Evolutionary conservation across 1,139 yeast genomes (phyloP).

Genomic region (Pichia sp.): DNA sequence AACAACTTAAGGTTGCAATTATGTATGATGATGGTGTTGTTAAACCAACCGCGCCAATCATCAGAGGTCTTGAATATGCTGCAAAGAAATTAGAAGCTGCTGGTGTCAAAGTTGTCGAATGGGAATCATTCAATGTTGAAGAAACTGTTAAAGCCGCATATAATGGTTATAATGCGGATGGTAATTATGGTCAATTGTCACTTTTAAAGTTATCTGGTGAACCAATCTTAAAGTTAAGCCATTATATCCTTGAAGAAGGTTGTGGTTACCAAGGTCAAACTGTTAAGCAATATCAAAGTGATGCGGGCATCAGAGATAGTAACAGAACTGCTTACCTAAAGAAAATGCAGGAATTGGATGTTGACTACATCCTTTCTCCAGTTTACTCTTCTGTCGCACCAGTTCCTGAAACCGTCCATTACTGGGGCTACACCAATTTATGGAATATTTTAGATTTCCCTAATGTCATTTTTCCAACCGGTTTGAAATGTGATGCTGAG

Average conservation of each 20-base stretch:
- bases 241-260: conserved; percentile 52
- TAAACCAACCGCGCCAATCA: conserved; percentile 62
- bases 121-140: conserved; percentile 47
- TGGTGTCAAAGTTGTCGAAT: conserved; percentile 62
- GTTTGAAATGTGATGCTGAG: conserved; percentile 26
- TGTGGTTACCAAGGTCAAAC: conserved; percentile 46
- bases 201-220: conserved; percentile 57
- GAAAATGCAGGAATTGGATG: conserved; percentile 47
- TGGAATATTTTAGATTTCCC: conserved; percentile 66
- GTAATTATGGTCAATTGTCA: conserved; percentile 47
- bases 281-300: conserved; percentile 42
- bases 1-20: conserved; percentile 47
- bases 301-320: conserved; percentile 45
- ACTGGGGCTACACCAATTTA: conserved; percentile 72
- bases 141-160: conserved; percentile 48
- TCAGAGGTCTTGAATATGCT: conserved; percentile 48
- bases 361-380: conserved; percentile 67
- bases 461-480: conserved; percentile 50
- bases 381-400: conserved; percentile 71
- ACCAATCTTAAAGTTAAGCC: conserved; percentile 53
- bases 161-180: conserved; percentile 53
- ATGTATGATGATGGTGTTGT: conserved; percentile 45
- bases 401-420: conserved; percentile 55
- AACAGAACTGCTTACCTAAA: conserved; percentile 50
- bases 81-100: conserved; percentile 45